A percentile compares a stretch with the other conserved stretches of the same genome.
phyloP scores from a whole-genome alignment of 805 yeast species.

The Saturnispora besseyi region DNA sequence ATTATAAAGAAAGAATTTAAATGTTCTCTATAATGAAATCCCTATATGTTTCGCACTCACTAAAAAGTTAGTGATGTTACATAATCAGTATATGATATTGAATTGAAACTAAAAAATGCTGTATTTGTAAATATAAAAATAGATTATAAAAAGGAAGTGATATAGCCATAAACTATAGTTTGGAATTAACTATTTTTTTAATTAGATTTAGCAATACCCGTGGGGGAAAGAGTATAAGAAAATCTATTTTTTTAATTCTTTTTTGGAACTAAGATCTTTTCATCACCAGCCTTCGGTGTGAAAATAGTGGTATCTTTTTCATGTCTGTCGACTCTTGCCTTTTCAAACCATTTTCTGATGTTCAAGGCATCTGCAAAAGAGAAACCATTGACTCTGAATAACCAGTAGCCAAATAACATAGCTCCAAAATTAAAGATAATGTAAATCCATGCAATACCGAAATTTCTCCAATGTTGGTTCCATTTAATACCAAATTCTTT shows the following conservation, averaged over 20 bases:
- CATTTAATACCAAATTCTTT: slow-evolving; percentile 35
- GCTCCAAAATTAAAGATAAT: slow-evolving; percentile 42
- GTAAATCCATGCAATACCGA: slow-evolving; percentile 54
- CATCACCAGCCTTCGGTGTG: slow-evolving; percentile 32
- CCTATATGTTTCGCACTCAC: neutral
- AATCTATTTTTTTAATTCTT: neutral
- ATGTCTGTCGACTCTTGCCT: slow-evolving; percentile 34
- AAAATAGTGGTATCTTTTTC: slow-evolving; percentile 38
- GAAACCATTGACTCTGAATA: slow-evolving; percentile 31
- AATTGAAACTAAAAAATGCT: too few species aligned
- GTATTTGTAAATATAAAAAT: too few species aligned
- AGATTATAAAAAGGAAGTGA: too few species aligned
- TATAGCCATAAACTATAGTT: too few species aligned
- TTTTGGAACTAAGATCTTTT: slow-evolving; percentile 24
- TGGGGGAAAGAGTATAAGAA: neutral
- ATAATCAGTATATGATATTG: too few species aligned
- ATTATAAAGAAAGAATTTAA: neutral
- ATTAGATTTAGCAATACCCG: too few species aligned
- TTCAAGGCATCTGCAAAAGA: slow-evolving; percentile 26
- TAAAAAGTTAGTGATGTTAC: too few species aligned
- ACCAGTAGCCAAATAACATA: slow-evolving; percentile 31
- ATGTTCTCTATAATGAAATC: too few species aligned
- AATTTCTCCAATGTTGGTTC: slow-evolving; percentile 52
- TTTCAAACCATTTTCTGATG: slow-evolving; percentile 32
- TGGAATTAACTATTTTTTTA: too few species aligned